Evolutionary conservation across 768 basidiomycete genomes (phyloP).

Genomic region (Pleurotus pulmonarius): DNA sequence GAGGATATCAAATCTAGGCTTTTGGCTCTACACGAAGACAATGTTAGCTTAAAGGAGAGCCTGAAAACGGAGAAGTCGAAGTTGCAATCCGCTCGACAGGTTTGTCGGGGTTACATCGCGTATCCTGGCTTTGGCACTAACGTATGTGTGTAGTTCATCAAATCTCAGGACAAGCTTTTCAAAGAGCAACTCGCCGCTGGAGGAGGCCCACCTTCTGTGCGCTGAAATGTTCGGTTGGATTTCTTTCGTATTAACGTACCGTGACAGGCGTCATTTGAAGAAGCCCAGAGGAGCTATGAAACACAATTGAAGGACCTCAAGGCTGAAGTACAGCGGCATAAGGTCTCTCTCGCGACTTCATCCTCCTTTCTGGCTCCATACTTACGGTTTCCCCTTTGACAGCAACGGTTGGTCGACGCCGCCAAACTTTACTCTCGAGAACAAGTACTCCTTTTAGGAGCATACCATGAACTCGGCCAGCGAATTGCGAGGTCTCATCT

Average conservation of each 20-base stretch:
- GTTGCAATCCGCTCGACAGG: constrained; percentile 59
- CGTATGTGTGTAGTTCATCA: constrained; percentile 74
- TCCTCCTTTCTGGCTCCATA: no score
- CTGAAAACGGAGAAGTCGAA: constrained; percentile 72
- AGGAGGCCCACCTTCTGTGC: constrained; percentile 41
- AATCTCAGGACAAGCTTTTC: constrained; percentile 85
- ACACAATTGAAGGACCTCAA: constrained; percentile 62
- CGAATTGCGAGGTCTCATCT: constrained; percentile 59
- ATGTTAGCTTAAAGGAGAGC: constrained; percentile 65
- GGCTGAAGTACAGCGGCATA: constrained; percentile 58
- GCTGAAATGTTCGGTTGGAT: constrained; percentile 13
- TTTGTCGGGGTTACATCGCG: not conserved
- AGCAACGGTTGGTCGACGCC: constrained; percentile 53
- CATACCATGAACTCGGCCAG: constrained; percentile 70
- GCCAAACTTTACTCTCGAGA: constrained; percentile 65
- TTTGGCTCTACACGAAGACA: constrained; percentile 75
- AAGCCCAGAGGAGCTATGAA: constrained; percentile 64
- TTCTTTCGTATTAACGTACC: not conserved
- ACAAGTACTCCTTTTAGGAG: constrained; percentile 77
- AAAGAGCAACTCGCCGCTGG: constrained; percentile 73
- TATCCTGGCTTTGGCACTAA: not conserved
- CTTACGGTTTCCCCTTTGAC: not conserved
- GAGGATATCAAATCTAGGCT: constrained; percentile 78
- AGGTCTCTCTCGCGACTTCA: constrained; percentile 30
- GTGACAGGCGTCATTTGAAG: constrained; percentile 57